Percentiles rank a stretch among this genome's conserved stretches.
Evolutionary conservation across 805 yeast genomes (phyloP).

Genomic region (Candida michaelii): DNA sequence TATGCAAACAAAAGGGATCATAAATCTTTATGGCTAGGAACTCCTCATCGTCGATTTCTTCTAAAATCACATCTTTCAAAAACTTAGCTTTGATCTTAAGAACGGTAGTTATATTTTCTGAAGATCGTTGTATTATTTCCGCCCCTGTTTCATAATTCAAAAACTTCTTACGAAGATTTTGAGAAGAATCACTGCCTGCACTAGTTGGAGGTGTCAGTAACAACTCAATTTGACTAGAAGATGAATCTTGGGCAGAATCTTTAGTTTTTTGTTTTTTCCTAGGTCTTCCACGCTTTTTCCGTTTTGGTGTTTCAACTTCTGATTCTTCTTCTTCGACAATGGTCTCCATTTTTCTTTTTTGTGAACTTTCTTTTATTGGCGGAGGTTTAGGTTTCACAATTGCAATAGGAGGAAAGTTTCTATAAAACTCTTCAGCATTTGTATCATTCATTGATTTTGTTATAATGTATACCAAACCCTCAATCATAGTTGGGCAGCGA

Average conservation of each 20-base stretch:
- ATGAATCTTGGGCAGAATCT: not conserved
- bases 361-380: not conserved
- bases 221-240: not conserved
- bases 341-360: no score
- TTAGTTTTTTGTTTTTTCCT: not conserved
- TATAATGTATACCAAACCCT: not conserved
- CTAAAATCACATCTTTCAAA: not conserved
- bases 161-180: not conserved
- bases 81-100: constrained; percentile 2
- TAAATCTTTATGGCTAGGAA: constrained; percentile 4
- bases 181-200: not conserved
- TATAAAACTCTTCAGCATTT: not conserved
- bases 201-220: no score
- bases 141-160: not conserved
- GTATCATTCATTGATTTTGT: not conserved
- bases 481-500: not conserved
- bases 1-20: not conserved
- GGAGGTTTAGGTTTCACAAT: not conserved
- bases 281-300: not conserved
- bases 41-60: constrained; percentile 2
- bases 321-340: not conserved
- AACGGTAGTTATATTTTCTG: not conserved
- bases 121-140: constrained; percentile 1
- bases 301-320: no score
- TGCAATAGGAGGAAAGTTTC: not conserved